A percentile compares a stretch with the other conserved stretches of the same genome.
These are phyloP conservation scores for Tetraselmis chui DNA, from an alignment of 139 green algal species.

Conservation along the genomic window DNA sequence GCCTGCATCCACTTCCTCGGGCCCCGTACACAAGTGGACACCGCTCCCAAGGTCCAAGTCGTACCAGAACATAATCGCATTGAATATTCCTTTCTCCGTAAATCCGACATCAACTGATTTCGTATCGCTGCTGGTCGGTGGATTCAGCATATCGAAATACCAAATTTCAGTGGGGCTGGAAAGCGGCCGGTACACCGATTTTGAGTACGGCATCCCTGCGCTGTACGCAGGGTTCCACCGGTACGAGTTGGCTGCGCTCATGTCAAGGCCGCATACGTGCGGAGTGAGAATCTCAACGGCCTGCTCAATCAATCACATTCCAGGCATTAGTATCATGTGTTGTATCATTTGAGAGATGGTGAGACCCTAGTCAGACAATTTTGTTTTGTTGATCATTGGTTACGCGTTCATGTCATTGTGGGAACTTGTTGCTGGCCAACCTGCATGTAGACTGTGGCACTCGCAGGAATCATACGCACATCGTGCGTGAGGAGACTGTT, in stretches of 20 bases:
- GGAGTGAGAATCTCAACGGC: conserved; percentile 41
- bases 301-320: too few relatives aligned
- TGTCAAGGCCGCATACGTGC: conserved; percentile 45
- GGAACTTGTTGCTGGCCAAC: conserved; percentile 2
- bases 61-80: conserved; percentile 60
- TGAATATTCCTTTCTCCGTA: conserved; percentile 32
- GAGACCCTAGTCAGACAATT: too few relatives aligned
- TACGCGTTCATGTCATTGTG: background rate
- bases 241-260: conserved; percentile 48
- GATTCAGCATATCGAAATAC: conserved; percentile 60
- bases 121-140: conserved; percentile 32
- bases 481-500: conserved; percentile 42
- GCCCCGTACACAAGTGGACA: background rate
- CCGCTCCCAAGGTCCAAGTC: background rate
- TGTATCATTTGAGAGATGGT: too few relatives aligned
- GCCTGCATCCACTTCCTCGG: conserved; percentile 5
- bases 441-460: conserved; percentile 57
- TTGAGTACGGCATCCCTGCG: conserved; percentile 27
- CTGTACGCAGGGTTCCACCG: conserved; percentile 48
- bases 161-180: conserved; percentile 25
- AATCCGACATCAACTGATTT: conserved; percentile 60
- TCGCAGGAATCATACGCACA: conserved; percentile 48
- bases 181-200: conserved; percentile 33
- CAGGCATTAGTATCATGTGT: too few relatives aligned
- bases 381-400: background rate